A percentile compares a stretch with the other conserved stretches of the same genome.
These are phyloP conservation scores for Bipolaris victoriae DNA, from an alignment of 2,329 filamentous ascomycete species.

Conservation along the genomic window DNA sequence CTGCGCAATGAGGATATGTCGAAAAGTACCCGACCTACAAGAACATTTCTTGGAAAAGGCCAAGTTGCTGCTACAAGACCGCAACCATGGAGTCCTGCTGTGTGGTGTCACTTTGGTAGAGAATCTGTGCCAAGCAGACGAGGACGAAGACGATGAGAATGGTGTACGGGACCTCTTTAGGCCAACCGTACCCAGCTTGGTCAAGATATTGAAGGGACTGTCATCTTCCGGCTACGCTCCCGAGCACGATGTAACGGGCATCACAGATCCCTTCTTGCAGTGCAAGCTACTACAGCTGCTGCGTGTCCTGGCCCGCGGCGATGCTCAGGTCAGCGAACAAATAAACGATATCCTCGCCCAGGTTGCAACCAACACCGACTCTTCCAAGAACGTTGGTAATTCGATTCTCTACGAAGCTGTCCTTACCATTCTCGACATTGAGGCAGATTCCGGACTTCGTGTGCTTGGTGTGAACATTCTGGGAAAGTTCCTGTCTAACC, in stretches of 20 bases:
- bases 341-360: conserved; percentile 99
- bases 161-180: conserved; percentile 91
- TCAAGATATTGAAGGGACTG: conserved; percentile 88
- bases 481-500: conserved; percentile 97
- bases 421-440: conserved; percentile 95
- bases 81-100: conserved; percentile 93
- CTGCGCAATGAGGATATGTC: conserved; percentile 99
- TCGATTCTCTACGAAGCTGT: conserved; percentile 98
- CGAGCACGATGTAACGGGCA: conserved; percentile 97
- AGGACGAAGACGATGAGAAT: conserved; percentile 88
- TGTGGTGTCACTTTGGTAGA: conserved; percentile 90
- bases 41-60: conserved; percentile 98
- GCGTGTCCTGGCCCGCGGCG: conserved; percentile 83
- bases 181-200: conserved; percentile 80
- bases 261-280: conserved; percentile 96
- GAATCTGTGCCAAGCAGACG: conserved; percentile 92
- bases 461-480: conserved; percentile 98
- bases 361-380: conserved; percentile 97
- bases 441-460: conserved; percentile 91
- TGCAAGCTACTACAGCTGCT: conserved; percentile 92
- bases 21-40: conserved; percentile 95
- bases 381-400: conserved; percentile 97
- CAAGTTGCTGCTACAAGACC: conserved; percentile 82
- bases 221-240: conserved; percentile 96
- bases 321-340: conserved; percentile 87